These are phyloP conservation scores for Fraxinus dipetala DNA, from an alignment of 305 asterid genomes.

Conservation along the genomic window DNA sequence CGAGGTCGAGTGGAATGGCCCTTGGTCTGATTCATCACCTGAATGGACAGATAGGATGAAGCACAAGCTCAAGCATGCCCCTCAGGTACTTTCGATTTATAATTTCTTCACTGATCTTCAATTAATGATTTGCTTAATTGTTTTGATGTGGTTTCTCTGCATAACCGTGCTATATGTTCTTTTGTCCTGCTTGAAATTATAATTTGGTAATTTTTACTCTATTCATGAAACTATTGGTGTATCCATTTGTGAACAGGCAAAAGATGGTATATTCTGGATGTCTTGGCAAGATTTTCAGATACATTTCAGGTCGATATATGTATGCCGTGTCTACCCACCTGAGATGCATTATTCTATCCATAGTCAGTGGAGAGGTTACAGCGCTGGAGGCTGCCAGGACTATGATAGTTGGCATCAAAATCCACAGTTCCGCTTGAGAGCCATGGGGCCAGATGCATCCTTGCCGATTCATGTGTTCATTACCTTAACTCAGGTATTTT, in stretches of 20 bases:
- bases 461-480: conserved; percentile 92
- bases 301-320: conserved; percentile 94
- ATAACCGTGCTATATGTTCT: background rate
- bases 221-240: background rate
- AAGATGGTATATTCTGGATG: conserved; percentile 99
- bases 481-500: conserved; percentile 83
- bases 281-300: conserved; percentile 99
- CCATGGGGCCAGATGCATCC: conserved; percentile 88
- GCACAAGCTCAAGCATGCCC: conserved; percentile 93
- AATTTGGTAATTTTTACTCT: background rate
- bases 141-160: background rate
- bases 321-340: conserved; percentile 97
- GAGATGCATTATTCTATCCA: conserved; percentile 94
- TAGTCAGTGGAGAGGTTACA: conserved; percentile 97
- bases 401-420: conserved; percentile 99
- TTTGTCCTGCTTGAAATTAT: background rate
- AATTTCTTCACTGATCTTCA: background rate
- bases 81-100: conserved; percentile 51
- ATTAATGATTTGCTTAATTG: background rate
- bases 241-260: conserved; percentile 57
- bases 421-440: conserved; percentile 91
- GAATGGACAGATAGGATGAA: conserved; percentile 99
- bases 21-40: conserved; percentile 96
- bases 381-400: conserved; percentile 99
- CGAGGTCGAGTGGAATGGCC: conserved; percentile 98